These are phyloP conservation scores for Quercus phellos DNA, from an alignment of 331 rosid species.

Conservation along the genomic window DNA sequence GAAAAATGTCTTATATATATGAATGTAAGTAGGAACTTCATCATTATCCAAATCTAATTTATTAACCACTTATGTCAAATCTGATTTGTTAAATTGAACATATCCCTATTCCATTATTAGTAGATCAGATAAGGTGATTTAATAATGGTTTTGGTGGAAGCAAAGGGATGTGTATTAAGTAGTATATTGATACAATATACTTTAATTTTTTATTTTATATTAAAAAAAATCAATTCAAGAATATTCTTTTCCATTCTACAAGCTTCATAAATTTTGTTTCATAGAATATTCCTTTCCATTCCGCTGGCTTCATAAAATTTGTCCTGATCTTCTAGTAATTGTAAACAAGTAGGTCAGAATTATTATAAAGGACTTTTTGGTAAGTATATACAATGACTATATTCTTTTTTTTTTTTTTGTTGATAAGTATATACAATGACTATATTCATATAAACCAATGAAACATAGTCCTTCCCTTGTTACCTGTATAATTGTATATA, in stretches of 20 bases:
- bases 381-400: background rate
- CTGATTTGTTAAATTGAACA: background rate
- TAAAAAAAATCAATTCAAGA: too few relatives aligned
- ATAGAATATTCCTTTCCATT: background rate
- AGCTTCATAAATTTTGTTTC: background rate
- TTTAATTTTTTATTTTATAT: background rate
- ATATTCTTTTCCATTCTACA: background rate
- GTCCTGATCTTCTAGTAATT: background rate
- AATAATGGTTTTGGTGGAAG: background rate
- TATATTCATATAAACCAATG: background rate
- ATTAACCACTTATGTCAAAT: background rate
- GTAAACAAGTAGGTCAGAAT: background rate
- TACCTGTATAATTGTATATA: background rate
- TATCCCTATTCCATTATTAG: background rate
- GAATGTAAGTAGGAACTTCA: background rate
- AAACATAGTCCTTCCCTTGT: background rate
- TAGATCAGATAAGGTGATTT: background rate
- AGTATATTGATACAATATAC: background rate
- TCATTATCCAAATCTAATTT: background rate
- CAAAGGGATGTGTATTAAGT: background rate
- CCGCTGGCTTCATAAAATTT: background rate
- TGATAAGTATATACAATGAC: background rate
- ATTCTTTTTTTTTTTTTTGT: too few relatives aligned
- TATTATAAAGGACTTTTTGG: background rate
- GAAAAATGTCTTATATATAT: background rate